These are phyloP conservation scores for Aeschynomene evenia DNA, from an alignment of 306 rosid genomes.

Conservation along the genomic window DNA sequence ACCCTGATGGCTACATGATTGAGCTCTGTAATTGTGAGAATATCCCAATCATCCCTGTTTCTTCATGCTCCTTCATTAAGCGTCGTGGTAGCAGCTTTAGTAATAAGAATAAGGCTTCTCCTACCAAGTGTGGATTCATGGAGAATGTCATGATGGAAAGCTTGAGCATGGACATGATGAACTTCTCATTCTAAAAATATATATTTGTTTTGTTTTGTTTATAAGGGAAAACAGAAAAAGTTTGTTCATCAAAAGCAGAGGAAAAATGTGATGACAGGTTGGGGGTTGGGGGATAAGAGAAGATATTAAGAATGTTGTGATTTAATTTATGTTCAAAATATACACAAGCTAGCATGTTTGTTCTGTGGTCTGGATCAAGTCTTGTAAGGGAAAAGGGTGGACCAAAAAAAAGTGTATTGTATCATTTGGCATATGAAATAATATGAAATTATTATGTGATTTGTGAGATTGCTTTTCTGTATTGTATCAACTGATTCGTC, in stretches of 20 bases:
- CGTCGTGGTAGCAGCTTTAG: constrained; percentile 52
- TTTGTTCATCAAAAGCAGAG: constrained; percentile 5
- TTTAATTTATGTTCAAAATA: constrained; percentile 12
- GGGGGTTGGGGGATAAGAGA: not conserved
- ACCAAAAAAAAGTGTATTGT: constrained; percentile 12
- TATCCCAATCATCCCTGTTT: constrained; percentile 65
- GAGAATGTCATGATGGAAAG: constrained; percentile 83
- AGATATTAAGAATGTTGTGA: not conserved
- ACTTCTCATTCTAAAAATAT: constrained; percentile 55
- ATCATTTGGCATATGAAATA: constrained; percentile 39
- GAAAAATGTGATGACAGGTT: not conserved
- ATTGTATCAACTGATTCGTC: not conserved
- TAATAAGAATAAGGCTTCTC: constrained; percentile 55
- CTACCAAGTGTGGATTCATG: constrained; percentile 65
- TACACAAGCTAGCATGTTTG: constrained; percentile 2
- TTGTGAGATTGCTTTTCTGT: constrained; percentile 19
- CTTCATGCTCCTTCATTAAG: constrained; percentile 65
- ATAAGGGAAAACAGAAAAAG: not conserved
- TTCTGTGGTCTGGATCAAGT: not conserved
- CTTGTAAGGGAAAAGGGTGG: constrained; percentile 20
- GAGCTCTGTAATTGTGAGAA: constrained; percentile 81
- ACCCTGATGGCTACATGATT: constrained; percentile 82
- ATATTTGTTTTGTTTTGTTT: constrained; percentile 23
- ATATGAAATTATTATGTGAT: constrained; percentile 29
- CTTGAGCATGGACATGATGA: constrained; percentile 79